Conservation (phyloP, 768 basidiomycete genomes). For the Boletus huronensis region DNA sequence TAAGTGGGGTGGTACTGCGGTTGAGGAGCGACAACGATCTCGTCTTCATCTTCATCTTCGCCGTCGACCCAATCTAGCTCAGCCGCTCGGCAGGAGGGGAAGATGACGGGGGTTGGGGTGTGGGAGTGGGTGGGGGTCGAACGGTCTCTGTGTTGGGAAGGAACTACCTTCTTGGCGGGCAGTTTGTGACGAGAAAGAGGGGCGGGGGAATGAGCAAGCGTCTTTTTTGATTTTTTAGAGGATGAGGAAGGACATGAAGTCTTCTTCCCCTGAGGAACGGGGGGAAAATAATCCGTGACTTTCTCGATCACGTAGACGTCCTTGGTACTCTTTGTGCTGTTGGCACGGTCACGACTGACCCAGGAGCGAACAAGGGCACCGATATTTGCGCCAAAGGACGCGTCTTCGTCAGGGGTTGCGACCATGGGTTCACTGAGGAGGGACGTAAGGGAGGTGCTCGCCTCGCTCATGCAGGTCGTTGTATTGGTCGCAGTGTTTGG, state of each 20-base stretch:
- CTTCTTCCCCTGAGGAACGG: slow-evolving; percentile 21
- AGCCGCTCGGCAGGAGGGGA: slow-evolving; percentile 30
- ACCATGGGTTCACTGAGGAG: slow-evolving; percentile 43
- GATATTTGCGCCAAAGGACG: slow-evolving; percentile 45
- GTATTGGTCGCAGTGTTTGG: slow-evolving; percentile 37
- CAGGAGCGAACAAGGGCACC: slow-evolving; percentile 36
- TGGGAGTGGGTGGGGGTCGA: slow-evolving; percentile 24
- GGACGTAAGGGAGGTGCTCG: slow-evolving; percentile 52
- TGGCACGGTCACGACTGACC: slow-evolving; percentile 27
- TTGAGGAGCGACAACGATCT: slow-evolving; percentile 17
- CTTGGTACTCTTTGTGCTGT: slow-evolving; percentile 27
- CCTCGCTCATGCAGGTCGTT: slow-evolving; percentile 32
- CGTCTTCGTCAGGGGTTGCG: slow-evolving; percentile 39
- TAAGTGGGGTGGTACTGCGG: slow-evolving; percentile 16
- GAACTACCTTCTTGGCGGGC: slow-evolving; percentile 3
- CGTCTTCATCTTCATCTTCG: slow-evolving; percentile 21
- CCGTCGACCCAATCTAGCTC: slow-evolving; percentile 30
- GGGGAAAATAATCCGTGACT: slow-evolving; percentile 30
- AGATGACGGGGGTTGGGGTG: slow-evolving; percentile 32
- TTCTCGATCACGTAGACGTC: slow-evolving; percentile 28
- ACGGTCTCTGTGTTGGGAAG: slow-evolving; percentile 10
- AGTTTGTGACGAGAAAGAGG: slow-evolving; percentile 13
- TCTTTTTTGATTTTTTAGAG: slow-evolving; percentile 21
- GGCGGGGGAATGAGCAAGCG: slow-evolving; percentile 10
- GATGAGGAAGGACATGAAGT: not conserved